A percentile compares a stretch with the other conserved stretches of the same genome.
These are phyloP conservation scores for Trametes cinnabarina DNA, from an alignment of 768 basidiomycete genomes.

Conservation along the genomic window DNA sequence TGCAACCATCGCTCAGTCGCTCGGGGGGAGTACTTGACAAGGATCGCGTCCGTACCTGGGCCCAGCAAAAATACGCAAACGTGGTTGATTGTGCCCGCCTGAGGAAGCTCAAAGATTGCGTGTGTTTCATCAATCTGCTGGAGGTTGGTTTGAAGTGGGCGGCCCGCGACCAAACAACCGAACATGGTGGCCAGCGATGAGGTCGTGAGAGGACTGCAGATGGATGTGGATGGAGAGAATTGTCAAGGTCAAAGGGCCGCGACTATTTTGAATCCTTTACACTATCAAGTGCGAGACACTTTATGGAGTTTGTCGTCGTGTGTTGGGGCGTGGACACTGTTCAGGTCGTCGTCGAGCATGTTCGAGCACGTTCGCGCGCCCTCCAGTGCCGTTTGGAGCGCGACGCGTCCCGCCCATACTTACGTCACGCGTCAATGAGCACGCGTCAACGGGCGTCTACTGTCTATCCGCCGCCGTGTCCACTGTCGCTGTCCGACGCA, in stretches of 20 bases:
- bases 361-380: constrained; percentile 15
- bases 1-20: background rate
- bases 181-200: constrained; percentile 53
- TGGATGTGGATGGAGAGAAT: background rate
- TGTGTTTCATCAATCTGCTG: constrained; percentile 83
- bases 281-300: background rate
- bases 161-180: constrained; percentile 76
- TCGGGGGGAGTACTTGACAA: background rate
- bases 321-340: background rate
- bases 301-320: background rate
- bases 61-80: constrained; percentile 83
- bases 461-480: too few relatives aligned
- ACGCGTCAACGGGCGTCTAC: too few relatives aligned
- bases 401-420: background rate
- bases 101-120: constrained; percentile 71
- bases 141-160: constrained; percentile 75
- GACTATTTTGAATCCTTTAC: background rate
- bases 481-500: too few relatives aligned
- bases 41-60: constrained; percentile 47
- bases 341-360: constrained; percentile 3
- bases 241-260: background rate
- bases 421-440: too few relatives aligned
- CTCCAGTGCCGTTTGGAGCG: background rate
- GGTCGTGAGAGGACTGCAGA: background rate
- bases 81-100: constrained; percentile 77